Evolutionary conservation across 1,284 basidiomycete species (phyloP), one percentile per base, ranked within the genome.

Genomic region (Cronartium ribicola): DNA sequence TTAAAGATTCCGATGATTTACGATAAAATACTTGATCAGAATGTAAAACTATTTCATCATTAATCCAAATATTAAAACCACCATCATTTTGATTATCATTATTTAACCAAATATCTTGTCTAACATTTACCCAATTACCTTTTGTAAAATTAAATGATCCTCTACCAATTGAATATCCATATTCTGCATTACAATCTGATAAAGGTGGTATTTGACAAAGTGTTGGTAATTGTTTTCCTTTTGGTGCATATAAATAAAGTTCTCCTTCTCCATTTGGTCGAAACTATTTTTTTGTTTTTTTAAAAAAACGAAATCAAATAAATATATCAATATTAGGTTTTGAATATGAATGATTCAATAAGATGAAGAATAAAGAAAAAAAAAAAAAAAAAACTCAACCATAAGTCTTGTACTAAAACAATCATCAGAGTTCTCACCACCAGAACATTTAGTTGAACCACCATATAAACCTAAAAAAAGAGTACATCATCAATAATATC

Each of bases 201-300:
- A 76, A 66, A 6, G 78, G 77, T 4, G 75, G 75, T 1, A 77
- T 76, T 0, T 43, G 5, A 37, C 77, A 62, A 7, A 79, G 1
- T 4, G 64, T 66, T 1, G 57, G 48, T 37, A 77, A 76, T 48
- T 78, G 76, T 55, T 66, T 72, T 14, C 65, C 61, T 61, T 79
- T 76, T 1, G 77, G 77, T 2, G 77, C 61, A 55, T 79, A 79
- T 71, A 91, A 83, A 79, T 91, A 91, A 37, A 91, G 81, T 66
- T 82, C 82, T 2, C 81, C 81, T 6, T 70, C 75, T 39, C 79
- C 78, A 3, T 78, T 76, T 1, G 77, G 46, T 43, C 81, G n/a
- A 37, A 62, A 62, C 60, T 62, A 14, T 29, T 29, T 1, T 29
- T 29, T 29, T 29, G 1, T 29, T 29, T 29, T 29, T 29, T 29